These are phyloP conservation scores for Carex pumila DNA, from an alignment of 176 grass and related monocot species.

Conservation along the genomic window DNA sequence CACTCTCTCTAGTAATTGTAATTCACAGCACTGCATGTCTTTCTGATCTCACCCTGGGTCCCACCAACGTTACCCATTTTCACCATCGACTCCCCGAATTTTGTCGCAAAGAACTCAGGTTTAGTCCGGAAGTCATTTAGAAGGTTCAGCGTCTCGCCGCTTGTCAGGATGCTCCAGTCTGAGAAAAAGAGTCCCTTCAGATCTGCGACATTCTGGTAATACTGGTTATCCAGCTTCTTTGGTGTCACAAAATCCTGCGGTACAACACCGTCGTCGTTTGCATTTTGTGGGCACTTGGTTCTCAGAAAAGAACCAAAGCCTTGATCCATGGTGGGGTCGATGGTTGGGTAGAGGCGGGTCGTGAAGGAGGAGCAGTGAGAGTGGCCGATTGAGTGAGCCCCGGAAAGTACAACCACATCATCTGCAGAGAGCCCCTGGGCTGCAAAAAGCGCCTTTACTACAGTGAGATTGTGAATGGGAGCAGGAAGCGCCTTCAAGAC, in stretches of 20 bases:
- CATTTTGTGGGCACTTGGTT: slow-evolving; percentile 14
- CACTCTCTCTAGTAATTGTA: background rate
- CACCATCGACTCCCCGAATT: slow-evolving; percentile 55
- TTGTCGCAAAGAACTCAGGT: slow-evolving; percentile 9
- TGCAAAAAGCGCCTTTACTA: slow-evolving; percentile 37
- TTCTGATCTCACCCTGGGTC: slow-evolving; percentile 49
- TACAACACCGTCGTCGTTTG: slow-evolving; percentile 31
- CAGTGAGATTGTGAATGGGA: slow-evolving; percentile 30
- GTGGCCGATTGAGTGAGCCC: slow-evolving; percentile 11
- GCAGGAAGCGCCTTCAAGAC: slow-evolving; percentile 19
- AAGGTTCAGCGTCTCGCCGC: slow-evolving; percentile 37
- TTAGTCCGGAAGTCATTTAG: slow-evolving; percentile 31
- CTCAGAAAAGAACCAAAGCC: background rate
- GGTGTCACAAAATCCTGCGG: slow-evolving; percentile 25
- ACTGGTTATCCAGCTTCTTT: slow-evolving; percentile 40
- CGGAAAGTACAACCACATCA: slow-evolving; percentile 60
- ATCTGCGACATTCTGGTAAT: slow-evolving; percentile 39
- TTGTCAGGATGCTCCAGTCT: slow-evolving; percentile 30
- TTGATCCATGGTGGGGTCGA: slow-evolving; percentile 1
- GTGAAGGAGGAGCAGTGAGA: slow-evolving; percentile 59
- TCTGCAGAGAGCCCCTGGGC: slow-evolving; percentile 36
- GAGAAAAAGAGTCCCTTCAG: background rate
- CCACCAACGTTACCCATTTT: slow-evolving; percentile 61
- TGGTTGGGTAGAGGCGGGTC: slow-evolving; percentile 10
- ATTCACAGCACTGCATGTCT: slow-evolving; percentile 38